Percentiles rank a stretch among this genome's conserved stretches.
phyloP scores from a whole-genome alignment of 2,329 filamentous ascomycete species.

The Diaporthe sp. region DNA sequence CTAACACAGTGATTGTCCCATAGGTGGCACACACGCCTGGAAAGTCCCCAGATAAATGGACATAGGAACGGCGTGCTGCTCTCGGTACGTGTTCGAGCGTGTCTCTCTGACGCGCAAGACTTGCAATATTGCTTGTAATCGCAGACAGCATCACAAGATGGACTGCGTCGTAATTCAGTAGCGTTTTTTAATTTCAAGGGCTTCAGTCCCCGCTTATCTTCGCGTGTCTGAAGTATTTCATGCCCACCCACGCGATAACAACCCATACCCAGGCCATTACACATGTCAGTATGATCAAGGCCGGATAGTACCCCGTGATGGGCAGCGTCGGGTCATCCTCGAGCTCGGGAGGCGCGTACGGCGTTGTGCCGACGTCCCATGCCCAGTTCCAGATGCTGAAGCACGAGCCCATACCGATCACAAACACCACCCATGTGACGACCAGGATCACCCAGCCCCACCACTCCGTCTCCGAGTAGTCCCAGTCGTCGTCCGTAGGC shows the following conservation, averaged over 20 bases:
- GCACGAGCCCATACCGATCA: slow-evolving; percentile 96
- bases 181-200: background rate
- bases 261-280: slow-evolving; percentile 99
- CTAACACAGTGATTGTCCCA: too few relatives aligned
- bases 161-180: background rate
- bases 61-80: background rate
- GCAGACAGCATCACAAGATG: background rate
- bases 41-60: background rate
- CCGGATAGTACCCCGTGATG: slow-evolving; percentile 97
- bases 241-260: slow-evolving; percentile 95
- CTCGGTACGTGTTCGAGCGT: background rate
- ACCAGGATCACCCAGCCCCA: slow-evolving; percentile 97
- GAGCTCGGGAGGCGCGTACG: slow-evolving; percentile 93
- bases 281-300: slow-evolving; percentile 89
- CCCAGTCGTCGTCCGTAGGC: slow-evolving; percentile 74
- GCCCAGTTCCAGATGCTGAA: slow-evolving; percentile 98
- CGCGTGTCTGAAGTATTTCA: slow-evolving; percentile 99
- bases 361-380: slow-evolving; percentile 97
- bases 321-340: slow-evolving; percentile 96
- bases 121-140: background rate
- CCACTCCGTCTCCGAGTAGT: slow-evolving; percentile 95
- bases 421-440: slow-evolving; percentile 95
- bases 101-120: too few relatives aligned
- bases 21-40: background rate
- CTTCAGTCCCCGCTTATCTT: slow-evolving; percentile 80